phyloP scores from a whole-genome alignment of 805 yeast species.

The Pichia kluyveri region DNA sequence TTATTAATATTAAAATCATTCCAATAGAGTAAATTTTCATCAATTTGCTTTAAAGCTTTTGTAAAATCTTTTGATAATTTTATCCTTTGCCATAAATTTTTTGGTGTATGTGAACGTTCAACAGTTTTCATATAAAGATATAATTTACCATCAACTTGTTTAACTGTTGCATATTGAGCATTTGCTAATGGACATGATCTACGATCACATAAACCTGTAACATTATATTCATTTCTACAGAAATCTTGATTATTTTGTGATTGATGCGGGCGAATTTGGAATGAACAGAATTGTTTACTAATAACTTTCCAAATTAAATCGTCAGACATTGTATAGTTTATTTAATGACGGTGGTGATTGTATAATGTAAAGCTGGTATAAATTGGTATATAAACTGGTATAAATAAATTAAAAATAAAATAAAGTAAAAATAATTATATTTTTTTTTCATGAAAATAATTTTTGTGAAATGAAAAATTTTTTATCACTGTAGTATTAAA shows the following conservation, averaged over 20 bases:
- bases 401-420: not conserved
- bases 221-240: conserved; percentile 94
- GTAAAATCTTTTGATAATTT: conserved; percentile 82
- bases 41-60: conserved; percentile 82
- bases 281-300: conserved; percentile 92
- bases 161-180: conserved; percentile 82
- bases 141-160: conserved; percentile 67
- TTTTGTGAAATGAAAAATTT: not conserved
- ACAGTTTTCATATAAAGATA: conserved; percentile 94
- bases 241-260: conserved; percentile 85
- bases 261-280: conserved; percentile 51
- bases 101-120: conserved; percentile 94
- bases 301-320: conserved; percentile 95
- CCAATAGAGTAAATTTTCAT: conserved; percentile 85
- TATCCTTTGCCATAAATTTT: conserved; percentile 90
- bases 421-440: not conserved
- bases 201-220: conserved; percentile 86
- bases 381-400: too few relatives aligned
- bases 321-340: conserved; percentile 10
- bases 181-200: conserved; percentile 96
- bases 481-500: not conserved
- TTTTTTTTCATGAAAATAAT: not conserved
- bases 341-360: not conserved
- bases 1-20: conserved; percentile 83
- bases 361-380: not conserved